phyloP scores from a whole-genome alignment of 169 alveolate genomes.

The Plasmodium adleri region DNA sequence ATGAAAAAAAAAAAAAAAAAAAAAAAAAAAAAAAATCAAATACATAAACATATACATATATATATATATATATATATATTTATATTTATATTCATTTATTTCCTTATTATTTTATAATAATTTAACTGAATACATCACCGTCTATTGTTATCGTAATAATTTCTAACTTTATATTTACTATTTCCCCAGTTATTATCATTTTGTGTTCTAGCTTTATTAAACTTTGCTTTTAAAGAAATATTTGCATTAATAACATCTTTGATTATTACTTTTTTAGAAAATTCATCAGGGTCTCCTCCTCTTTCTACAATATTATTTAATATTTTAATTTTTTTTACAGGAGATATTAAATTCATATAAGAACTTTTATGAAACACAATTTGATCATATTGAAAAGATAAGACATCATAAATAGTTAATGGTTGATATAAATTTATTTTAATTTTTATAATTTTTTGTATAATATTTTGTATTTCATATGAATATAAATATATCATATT shows the following conservation, averaged over 20 bases:
- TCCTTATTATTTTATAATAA: too few relatives aligned
- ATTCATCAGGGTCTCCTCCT: slow-evolving; percentile 60
- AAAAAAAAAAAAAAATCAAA: too few relatives aligned
- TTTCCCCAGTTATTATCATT: slow-evolving; percentile 7
- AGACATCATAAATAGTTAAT: slow-evolving; percentile 41
- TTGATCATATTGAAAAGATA: slow-evolving; percentile 44
- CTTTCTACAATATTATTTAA: slow-evolving; percentile 35
- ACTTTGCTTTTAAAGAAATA: slow-evolving; percentile 35
- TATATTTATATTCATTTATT: too few relatives aligned
- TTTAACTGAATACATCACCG: background rate
- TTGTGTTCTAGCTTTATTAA: slow-evolving; percentile 23
- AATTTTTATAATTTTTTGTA: slow-evolving; percentile 20
- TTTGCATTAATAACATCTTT: slow-evolving; percentile 68
- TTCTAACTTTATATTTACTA: slow-evolving; percentile 35
- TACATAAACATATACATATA: too few relatives aligned
- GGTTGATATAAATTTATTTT: slow-evolving; percentile 35
- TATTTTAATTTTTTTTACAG: slow-evolving; percentile 60
- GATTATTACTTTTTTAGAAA: slow-evolving; percentile 29
- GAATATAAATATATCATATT: slow-evolving; percentile 32
- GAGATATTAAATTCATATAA: slow-evolving; percentile 22
- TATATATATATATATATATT: too few relatives aligned
- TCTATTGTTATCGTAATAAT: slow-evolving; percentile 40
- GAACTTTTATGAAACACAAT: slow-evolving; percentile 44
- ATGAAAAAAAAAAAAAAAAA: too few relatives aligned
- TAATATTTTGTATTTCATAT: slow-evolving; percentile 23